Conservation (phyloP, 306 rosid species). For the Sophora flavescens region DNA sequence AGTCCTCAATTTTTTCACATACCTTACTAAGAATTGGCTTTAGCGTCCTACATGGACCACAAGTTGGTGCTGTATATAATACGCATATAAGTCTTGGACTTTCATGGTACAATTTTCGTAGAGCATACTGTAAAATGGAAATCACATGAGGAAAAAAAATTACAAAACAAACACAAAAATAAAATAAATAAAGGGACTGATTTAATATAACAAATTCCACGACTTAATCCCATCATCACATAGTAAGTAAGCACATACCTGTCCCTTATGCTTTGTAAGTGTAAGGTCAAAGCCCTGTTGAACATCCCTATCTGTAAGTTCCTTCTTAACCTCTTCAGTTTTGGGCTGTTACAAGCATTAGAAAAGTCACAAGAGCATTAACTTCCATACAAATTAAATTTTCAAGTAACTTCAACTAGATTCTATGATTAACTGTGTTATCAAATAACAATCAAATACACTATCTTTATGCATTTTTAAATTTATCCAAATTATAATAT, state of each 20-base stretch:
- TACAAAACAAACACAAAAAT: slow-evolving; percentile 12
- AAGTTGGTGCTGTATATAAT: slow-evolving; percentile 85
- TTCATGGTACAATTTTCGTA: slow-evolving; percentile 94
- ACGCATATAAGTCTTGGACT: slow-evolving; percentile 95
- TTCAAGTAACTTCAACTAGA: slow-evolving; percentile 10
- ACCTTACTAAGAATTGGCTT: slow-evolving; percentile 98
- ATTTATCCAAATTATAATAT: slow-evolving; percentile 13
- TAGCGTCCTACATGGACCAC: slow-evolving; percentile 95
- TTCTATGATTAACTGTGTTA: slow-evolving; percentile 1
- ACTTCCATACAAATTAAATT: not conserved
- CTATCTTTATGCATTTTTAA: not conserved
- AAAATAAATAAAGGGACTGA: not conserved
- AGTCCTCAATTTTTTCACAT: slow-evolving; percentile 40
- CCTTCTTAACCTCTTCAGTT: slow-evolving; percentile 90
- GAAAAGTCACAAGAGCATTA: not conserved
- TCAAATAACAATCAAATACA: slow-evolving; percentile 23
- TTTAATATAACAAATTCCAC: slow-evolving; percentile 16
- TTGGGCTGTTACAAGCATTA: slow-evolving; percentile 66
- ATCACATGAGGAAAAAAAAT: slow-evolving; percentile 9
- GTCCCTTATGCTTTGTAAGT: slow-evolving; percentile 90
- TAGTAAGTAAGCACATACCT: slow-evolving; percentile 56
- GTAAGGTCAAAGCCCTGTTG: slow-evolving; percentile 75
- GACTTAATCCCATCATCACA: slow-evolving; percentile 34
- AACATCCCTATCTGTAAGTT: slow-evolving; percentile 81
- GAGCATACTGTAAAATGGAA: slow-evolving; percentile 74